Percentiles rank a stretch among this genome's conserved stretches.
phyloP scores from a whole-genome alignment of 306 rosid genomes.

The Senna siamea region DNA sequence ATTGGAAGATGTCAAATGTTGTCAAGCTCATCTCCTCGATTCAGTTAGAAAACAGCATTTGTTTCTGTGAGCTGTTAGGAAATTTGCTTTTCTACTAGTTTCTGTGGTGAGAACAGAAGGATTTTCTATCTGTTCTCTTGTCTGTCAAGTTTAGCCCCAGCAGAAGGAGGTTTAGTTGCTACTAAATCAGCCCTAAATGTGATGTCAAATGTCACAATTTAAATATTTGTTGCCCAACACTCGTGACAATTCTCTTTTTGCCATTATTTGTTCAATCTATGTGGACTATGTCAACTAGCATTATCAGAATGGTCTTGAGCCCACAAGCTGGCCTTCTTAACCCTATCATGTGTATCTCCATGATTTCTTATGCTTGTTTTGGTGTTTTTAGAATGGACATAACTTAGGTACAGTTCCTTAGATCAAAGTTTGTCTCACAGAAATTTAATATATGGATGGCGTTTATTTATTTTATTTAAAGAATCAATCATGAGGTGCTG shows the following conservation, averaged over 20 bases:
- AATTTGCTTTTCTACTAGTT: conserved; percentile 21
- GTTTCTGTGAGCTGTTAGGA: conserved; percentile 17
- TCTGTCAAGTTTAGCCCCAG: background rate
- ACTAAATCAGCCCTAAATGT: background rate
- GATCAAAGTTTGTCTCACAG: no score
- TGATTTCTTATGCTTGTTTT: conserved; percentile 18
- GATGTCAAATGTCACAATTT: background rate
- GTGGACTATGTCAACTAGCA: background rate
- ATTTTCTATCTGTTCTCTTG: background rate
- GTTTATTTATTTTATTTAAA: no score
- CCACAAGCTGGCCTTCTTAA: background rate
- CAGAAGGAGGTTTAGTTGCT: background rate
- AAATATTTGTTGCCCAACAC: no score
- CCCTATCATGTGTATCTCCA: background rate
- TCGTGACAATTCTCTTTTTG: no score
- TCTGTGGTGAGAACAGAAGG: background rate
- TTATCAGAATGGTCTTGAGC: background rate
- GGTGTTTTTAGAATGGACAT: background rate
- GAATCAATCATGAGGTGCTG: no score
- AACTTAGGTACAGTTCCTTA: no score
- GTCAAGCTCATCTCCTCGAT: conserved; percentile 15
- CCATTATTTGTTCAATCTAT: background rate
- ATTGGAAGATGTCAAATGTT: background rate
- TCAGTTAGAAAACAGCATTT: background rate
- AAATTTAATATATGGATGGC: no score